These are phyloP conservation scores for Aspergillus haitiensis DNA, from an alignment of 495 filamentous ascomycete species.

Conservation along the genomic window DNA sequence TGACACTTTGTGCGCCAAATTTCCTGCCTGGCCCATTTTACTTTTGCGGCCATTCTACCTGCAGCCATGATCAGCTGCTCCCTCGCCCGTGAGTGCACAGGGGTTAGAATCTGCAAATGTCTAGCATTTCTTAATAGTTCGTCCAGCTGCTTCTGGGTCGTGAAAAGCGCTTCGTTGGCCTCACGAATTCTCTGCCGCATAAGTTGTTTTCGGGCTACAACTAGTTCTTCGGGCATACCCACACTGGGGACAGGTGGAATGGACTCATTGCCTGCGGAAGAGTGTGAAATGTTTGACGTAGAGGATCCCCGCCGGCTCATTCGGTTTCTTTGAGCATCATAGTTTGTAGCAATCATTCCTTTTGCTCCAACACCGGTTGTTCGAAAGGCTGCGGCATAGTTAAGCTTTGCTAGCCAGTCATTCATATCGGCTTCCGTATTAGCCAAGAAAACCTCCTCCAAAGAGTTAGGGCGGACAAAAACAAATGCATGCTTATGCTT, in stretches of 20 bases:
- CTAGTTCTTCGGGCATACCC: slow-evolving; percentile 79
- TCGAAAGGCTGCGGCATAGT: slow-evolving; percentile 92
- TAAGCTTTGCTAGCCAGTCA: slow-evolving; percentile 95
- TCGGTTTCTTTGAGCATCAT: slow-evolving; percentile 78
- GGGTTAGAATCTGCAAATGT: slow-evolving; percentile 84
- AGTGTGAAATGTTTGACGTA: slow-evolving; percentile 37
- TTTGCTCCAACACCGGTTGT: slow-evolving; percentile 90
- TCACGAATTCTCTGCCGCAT: slow-evolving; percentile 82
- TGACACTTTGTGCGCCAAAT: slow-evolving; percentile 92
- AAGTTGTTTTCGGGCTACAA: slow-evolving; percentile 73
- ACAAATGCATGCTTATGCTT: slow-evolving; percentile 96
- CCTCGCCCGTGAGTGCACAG: slow-evolving; percentile 80
- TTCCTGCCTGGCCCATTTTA: slow-evolving; percentile 91
- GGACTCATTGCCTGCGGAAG: slow-evolving; percentile 35
- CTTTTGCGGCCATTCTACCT: slow-evolving; percentile 78
- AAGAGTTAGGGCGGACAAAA: slow-evolving; percentile 81
- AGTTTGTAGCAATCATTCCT: slow-evolving; percentile 78
- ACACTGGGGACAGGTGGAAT: slow-evolving; percentile 65
- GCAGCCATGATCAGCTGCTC: slow-evolving; percentile 85
- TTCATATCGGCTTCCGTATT: slow-evolving; percentile 89
- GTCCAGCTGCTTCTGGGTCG: slow-evolving; percentile 75
- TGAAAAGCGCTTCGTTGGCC: slow-evolving; percentile 74
- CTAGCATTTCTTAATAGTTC: slow-evolving; percentile 84
- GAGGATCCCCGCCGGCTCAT: slow-evolving; percentile 67
- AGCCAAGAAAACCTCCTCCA: slow-evolving; percentile 90